Base-by-base conservation (phyloP, 768 basidiomycete species). In the Suillus variegatus region DNA sequence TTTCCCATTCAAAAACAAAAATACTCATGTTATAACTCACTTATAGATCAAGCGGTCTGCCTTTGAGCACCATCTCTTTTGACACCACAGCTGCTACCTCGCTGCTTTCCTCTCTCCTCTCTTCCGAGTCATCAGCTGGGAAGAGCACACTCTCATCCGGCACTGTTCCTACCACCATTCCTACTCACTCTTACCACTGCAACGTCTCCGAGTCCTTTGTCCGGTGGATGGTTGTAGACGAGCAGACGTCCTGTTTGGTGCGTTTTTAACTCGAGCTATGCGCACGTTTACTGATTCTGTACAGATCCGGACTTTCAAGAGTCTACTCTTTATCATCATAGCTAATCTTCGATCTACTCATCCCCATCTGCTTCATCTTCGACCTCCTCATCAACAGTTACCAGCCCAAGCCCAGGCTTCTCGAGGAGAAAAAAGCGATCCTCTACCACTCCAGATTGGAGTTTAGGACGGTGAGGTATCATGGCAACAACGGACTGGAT, bases 181-280 rank as follows among this genome's bases (percentile, higher is more conserved):
- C 28, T 32, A 32, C 28, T 32, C 28, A 41, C 41, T 5, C 18
- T 5, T 32, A 12, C 62, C 3, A 8, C 12, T 1, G 6, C n/a
- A 2, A 16, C 20, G 35, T 7, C 36, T 36, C 36, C 28, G 25
- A 25, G 25, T 25, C 25, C 28, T 32, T 32, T 1, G 79, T 96
- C 1, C 93, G 96, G 71, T 97, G 94, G 94, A 89, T 97, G 8
- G 82, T 96, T 4, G 80, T 97, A 1, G 95, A 97, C 66, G 94
- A 97, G 73, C 95, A 0, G 95, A 97, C 73, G 87, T 97, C 58
- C 80, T 96, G 16, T 90, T 97, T 61, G 93, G 95, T 93, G 68
- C 58, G 85, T 76, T 7, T 41, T 52, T 6, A 4, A 40, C 40
- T 13, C 28, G 18, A 25, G 7, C 47, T 38, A 40, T 47, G 36